Evolutionary conservation across 371 early-diverging fungal species (phyloP).

Genomic region (Furculomyces boomerangus): DNA sequence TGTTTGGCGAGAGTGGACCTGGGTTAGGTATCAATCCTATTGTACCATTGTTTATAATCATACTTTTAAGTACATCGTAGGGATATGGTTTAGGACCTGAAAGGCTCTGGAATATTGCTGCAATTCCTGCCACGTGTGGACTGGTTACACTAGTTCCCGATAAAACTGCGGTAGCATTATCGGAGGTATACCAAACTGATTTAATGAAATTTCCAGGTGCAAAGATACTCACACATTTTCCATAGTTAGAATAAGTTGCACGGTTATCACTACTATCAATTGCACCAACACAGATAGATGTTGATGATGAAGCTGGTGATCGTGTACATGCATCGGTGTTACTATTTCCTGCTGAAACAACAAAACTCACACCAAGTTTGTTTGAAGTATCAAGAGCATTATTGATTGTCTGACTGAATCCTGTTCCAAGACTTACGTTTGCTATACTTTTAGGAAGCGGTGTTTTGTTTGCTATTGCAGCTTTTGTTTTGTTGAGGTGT

Average conservation of each 20-base stretch:
- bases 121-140: constrained; percentile 94
- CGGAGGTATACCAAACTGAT: constrained; percentile 72
- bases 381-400: constrained; percentile 71
- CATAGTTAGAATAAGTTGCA: constrained; percentile 84
- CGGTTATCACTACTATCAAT: constrained; percentile 59
- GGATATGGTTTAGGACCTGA: too few relatives aligned
- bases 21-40: constrained; percentile 39
- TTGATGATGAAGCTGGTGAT: constrained; percentile 81
- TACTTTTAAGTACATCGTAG: too few relatives aligned
- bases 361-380: constrained; percentile 67
- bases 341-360: constrained; percentile 98
- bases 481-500: constrained; percentile 22
- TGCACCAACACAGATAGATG: constrained; percentile 94
- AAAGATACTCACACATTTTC: constrained; percentile 86
- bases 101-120: constrained; percentile 74
- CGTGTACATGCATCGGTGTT: constrained; percentile 85
- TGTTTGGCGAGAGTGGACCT: constrained; percentile 55
- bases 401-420: constrained; percentile 66
- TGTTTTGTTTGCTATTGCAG: constrained; percentile 27
- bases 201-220: constrained; percentile 86
- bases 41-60: constrained; percentile 45
- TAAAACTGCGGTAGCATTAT: constrained; percentile 59
- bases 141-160: constrained; percentile 99
- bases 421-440: constrained; percentile 93
- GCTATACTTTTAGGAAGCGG: constrained; percentile 63